Evolutionary conservation across 768 basidiomycete genomes (phyloP).

Genomic region (Cystobasidiopsis lactophilus): DNA sequence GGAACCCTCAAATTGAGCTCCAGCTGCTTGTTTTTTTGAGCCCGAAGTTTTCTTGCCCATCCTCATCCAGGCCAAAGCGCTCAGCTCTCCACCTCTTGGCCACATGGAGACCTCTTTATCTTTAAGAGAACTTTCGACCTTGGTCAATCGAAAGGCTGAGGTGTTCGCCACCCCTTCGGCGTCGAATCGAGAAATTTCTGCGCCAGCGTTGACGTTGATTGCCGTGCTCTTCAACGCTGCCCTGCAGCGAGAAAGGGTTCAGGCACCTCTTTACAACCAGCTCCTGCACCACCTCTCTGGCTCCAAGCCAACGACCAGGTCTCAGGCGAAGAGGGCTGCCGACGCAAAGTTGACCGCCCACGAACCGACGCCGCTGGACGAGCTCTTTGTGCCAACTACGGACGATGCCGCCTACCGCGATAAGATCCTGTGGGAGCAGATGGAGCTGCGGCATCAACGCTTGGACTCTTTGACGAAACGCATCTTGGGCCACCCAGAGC

Average conservation of each 20-base stretch:
- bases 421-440: constrained; percentile 81
- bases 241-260: background rate
- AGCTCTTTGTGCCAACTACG: constrained; percentile 48
- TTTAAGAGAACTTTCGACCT: background rate
- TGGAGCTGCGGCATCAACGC: constrained; percentile 54
- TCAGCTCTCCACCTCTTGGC: no score
- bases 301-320: background rate
- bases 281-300: background rate
- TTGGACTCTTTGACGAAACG: constrained; percentile 29
- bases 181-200: background rate
- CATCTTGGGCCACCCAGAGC: constrained; percentile 21
- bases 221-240: background rate
- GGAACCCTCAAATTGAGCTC: no score
- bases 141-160: background rate
- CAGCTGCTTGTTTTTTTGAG: no score
- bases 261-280: background rate
- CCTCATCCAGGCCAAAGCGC: no score
- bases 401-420: constrained; percentile 29
- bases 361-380: constrained; percentile 44
- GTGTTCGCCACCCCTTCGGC: background rate
- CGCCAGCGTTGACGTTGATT: background rate
- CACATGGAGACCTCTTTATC: no score
- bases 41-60: no score
- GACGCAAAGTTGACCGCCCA: constrained; percentile 27
- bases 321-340: background rate